Conservation (phyloP, 2,329 filamentous ascomycete species). For the Exophiala alcalophila region DNA sequence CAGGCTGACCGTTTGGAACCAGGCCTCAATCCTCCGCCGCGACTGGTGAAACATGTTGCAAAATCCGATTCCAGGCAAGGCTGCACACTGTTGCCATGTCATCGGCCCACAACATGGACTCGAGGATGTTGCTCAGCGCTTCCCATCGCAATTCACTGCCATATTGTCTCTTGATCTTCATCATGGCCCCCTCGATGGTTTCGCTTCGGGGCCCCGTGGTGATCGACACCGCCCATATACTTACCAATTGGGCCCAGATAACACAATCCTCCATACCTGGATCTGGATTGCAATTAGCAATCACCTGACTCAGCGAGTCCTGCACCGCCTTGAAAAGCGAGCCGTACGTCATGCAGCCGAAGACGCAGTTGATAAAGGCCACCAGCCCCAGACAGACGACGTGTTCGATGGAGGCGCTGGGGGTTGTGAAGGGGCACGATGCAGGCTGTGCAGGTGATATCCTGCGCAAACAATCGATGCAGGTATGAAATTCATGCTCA, state of each 20-base stretch:
- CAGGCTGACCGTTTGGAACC: too few relatives aligned
- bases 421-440: not conserved
- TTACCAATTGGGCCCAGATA: slow-evolving; percentile 5
- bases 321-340: slow-evolving; percentile 2
- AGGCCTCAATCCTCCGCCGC: not conserved
- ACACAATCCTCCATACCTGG: slow-evolving; percentile 3
- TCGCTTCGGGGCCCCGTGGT: not conserved
- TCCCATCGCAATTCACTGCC: not conserved
- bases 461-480: slow-evolving; percentile 11
- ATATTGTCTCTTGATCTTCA: not conserved
- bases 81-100: not conserved
- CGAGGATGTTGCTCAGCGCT: not conserved
- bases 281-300: not conserved
- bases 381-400: slow-evolving; percentile 10
- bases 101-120: not conserved
- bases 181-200: not conserved
- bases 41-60: not conserved
- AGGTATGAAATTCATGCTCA: slow-evolving; percentile 12
- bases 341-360: slow-evolving; percentile 2
- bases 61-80: not conserved
- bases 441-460: not conserved
- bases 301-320: not conserved
- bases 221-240: not conserved
- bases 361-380: slow-evolving; percentile 6
- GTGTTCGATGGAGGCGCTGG: slow-evolving; percentile 3